These are phyloP conservation scores for Acacia acuminata DNA, from an alignment of 306 rosid species.

Conservation along the genomic window DNA sequence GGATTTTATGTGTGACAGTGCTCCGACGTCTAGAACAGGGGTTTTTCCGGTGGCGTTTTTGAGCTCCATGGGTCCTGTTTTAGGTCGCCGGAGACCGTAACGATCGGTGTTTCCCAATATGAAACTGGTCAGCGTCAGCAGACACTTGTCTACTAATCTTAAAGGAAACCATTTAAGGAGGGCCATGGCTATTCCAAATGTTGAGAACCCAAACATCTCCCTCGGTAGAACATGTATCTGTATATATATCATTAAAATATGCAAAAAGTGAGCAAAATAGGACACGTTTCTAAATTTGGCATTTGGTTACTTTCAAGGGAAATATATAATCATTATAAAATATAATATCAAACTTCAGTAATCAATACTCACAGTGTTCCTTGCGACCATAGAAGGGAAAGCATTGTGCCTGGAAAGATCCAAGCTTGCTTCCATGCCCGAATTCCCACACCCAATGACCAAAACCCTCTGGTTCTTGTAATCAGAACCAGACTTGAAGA, in stretches of 20 bases:
- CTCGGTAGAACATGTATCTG: constrained; percentile 94
- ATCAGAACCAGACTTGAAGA: constrained; percentile 62
- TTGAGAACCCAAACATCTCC: constrained; percentile 86
- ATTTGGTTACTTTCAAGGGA: constrained; percentile 23
- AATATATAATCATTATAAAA: background rate
- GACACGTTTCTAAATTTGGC: constrained; percentile 13
- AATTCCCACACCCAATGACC: constrained; percentile 94
- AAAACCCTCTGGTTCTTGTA: constrained; percentile 62
- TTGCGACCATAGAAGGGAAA: constrained; percentile 76
- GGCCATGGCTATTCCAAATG: constrained; percentile 82
- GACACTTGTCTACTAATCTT: constrained; percentile 69
- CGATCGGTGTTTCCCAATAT: constrained; percentile 74
- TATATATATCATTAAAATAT: constrained; percentile 29
- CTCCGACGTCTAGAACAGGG: constrained; percentile 96
- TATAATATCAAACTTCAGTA: background rate
- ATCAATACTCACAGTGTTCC: constrained; percentile 66
- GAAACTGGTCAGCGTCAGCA: constrained; percentile 49
- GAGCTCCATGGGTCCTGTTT: constrained; percentile 91
- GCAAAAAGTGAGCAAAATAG: constrained; percentile 29
- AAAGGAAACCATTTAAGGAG: constrained; percentile 77
- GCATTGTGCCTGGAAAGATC: constrained; percentile 92
- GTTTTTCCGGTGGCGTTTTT: constrained; percentile 90
- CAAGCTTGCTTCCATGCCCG: constrained; percentile 98
- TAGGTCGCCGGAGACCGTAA: constrained; percentile 86
- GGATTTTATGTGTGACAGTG: constrained; percentile 66